Evolutionary conservation across 768 basidiomycete species (phyloP).

Genomic region (Boletales sp.): DNA sequence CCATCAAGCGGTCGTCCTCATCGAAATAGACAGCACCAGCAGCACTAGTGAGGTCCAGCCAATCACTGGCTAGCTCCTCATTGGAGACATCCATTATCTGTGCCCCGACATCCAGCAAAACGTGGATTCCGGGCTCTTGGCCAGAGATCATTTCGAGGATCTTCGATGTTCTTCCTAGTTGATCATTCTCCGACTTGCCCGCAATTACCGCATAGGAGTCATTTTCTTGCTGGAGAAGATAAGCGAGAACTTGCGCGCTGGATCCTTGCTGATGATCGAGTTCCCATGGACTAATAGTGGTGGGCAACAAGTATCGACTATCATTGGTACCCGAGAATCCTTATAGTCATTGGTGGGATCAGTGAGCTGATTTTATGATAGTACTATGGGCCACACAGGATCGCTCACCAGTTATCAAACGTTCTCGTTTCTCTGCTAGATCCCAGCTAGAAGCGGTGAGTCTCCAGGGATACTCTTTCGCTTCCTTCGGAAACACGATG

Average conservation of each 20-base stretch:
- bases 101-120: slow-evolving; percentile 52
- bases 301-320: slow-evolving; percentile 27
- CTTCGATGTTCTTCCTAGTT: slow-evolving; percentile 11
- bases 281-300: slow-evolving; percentile 23
- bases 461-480: not conserved
- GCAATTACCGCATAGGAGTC: slow-evolving; percentile 27
- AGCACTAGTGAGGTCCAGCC: slow-evolving; percentile 19
- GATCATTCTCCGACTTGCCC: slow-evolving; percentile 3
- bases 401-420: not conserved
- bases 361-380: no score
- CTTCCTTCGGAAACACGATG: slow-evolving; percentile 1
- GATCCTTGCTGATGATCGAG: slow-evolving; percentile 17
- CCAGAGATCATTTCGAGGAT: slow-evolving; percentile 31
- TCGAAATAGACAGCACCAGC: slow-evolving; percentile 44
- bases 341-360: not conserved
- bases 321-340: slow-evolving; percentile 57
- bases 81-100: slow-evolving; percentile 51
- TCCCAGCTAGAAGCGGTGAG: not conserved
- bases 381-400: no score
- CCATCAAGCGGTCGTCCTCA: slow-evolving; percentile 6
- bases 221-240: slow-evolving; percentile 36
- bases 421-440: not conserved
- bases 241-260: slow-evolving; percentile 38
- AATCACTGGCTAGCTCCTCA: slow-evolving; percentile 28
- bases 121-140: slow-evolving; percentile 35